Percentiles rank a stretch among this genome's conserved stretches.
These are phyloP conservation scores for Podospora pseudoanserina DNA, from an alignment of 495 filamentous ascomycete species.

Conservation along the genomic window DNA sequence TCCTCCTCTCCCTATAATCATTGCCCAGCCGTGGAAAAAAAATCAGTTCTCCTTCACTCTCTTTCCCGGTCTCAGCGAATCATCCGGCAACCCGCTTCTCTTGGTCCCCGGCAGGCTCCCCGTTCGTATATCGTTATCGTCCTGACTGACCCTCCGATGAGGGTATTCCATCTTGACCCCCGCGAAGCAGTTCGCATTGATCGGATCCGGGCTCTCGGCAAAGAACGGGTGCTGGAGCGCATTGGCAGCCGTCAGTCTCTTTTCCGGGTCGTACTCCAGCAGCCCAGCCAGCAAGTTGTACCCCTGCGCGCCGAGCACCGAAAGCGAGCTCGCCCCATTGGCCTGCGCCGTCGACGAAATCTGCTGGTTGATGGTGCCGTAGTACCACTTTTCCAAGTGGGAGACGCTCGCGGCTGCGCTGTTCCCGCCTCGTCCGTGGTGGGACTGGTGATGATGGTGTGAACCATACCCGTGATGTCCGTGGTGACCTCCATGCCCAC, in stretches of 20 bases:
- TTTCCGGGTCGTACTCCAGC: slow-evolving; percentile 89
- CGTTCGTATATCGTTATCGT: slow-evolving; percentile 89
- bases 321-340: slow-evolving; percentile 34
- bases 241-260: slow-evolving; percentile 76
- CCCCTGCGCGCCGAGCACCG: slow-evolving; percentile 67
- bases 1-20: neutral
- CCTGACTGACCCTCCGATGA: slow-evolving; percentile 80
- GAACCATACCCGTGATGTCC: slow-evolving; percentile 41
- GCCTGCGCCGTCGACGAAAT: slow-evolving; percentile 40
- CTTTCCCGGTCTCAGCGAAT: slow-evolving; percentile 58
- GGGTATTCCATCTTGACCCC: slow-evolving; percentile 85
- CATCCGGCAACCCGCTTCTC: slow-evolving; percentile 81
- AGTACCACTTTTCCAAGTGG: slow-evolving; percentile 56
- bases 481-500: slow-evolving; percentile 36
- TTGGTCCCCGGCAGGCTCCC: slow-evolving; percentile 90
- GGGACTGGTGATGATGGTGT: slow-evolving; percentile 52
- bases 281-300: slow-evolving; percentile 76
- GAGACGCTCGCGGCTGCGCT: slow-evolving; percentile 24
- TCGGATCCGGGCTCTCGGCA: slow-evolving; percentile 53
- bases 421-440: slow-evolving; percentile 14
- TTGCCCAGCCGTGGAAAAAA: neutral
- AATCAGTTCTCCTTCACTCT: slow-evolving; percentile 55
- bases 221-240: slow-evolving; percentile 91
- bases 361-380: slow-evolving; percentile 49
- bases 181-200: slow-evolving; percentile 82